A percentile compares a stretch with the other conserved stretches of the same genome.
These are phyloP conservation scores for Coemansia sp. DNA, from an alignment of 192 early-diverging fungal genomes.

Conservation along the genomic window DNA sequence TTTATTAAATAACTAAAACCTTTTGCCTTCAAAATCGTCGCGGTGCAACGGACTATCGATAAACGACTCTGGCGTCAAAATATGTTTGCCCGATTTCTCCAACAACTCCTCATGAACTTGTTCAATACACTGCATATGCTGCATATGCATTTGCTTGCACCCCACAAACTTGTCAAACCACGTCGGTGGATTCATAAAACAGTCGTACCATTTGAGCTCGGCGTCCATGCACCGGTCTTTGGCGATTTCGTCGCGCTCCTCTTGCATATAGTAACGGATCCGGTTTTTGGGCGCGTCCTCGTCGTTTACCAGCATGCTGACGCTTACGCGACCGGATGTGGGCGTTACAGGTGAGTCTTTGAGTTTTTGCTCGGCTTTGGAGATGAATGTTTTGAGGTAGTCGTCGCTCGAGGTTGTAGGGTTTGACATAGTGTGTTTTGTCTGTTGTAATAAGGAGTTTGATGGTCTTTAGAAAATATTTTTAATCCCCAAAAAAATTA, in stretches of 20 bases:
- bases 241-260: conserved; percentile 41
- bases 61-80: background rate
- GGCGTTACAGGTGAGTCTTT: conserved; percentile 29
- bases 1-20: background rate
- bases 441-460: background rate
- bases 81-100: background rate
- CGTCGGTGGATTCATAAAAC: conserved; percentile 20
- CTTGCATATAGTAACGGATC: conserved; percentile 31
- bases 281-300: conserved; percentile 27
- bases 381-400: conserved; percentile 36
- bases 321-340: conserved; percentile 9
- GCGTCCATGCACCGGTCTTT: conserved; percentile 39
- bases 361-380: conserved; percentile 28
- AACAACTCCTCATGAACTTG: conserved; percentile 2
- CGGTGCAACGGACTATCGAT: background rate
- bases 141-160: background rate
- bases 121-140: background rate
- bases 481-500: background rate
- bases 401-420: conserved; percentile 20
- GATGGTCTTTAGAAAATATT: too few relatives aligned
- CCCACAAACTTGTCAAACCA: conserved; percentile 3
- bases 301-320: conserved; percentile 30
- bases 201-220: conserved; percentile 39
- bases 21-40: conserved; percentile 2
- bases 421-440: background rate